These are phyloP conservation scores for Ananas comosus DNA, from an alignment of 176 grass and related monocot species.

Conservation along the genomic window DNA sequence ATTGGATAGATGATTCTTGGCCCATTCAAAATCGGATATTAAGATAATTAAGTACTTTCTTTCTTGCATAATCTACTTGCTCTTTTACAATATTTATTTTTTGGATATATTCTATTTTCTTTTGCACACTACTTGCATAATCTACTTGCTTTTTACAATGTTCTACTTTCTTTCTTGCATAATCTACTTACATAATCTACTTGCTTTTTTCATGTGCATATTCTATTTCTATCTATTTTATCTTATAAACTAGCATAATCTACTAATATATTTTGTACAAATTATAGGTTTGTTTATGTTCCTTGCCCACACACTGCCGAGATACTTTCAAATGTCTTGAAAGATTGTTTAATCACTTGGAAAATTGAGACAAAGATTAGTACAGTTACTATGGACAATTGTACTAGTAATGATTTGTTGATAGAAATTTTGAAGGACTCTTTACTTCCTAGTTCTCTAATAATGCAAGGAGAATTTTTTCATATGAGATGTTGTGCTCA, in stretches of 20 bases:
- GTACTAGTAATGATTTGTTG: not conserved
- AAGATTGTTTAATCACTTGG: not conserved
- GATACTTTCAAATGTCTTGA: not conserved
- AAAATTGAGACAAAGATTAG: not conserved
- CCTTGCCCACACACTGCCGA: not conserved
- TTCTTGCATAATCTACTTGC: not conserved
- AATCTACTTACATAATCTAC: no score
- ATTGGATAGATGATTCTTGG: constrained; percentile 14
- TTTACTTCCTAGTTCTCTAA: no score
- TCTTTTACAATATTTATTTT: no score
- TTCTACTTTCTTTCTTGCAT: not conserved
- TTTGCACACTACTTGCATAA: no score
- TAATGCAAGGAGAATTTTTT: no score
- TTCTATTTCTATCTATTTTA: no score
- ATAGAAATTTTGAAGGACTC: not conserved
- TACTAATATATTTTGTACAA: not conserved
- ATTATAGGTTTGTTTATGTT: constrained; percentile 6
- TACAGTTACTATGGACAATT: constrained; percentile 15
- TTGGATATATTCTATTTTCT: no score
- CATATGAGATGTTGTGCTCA: no score
- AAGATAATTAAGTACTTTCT: constrained; percentile 3
- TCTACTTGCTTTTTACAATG: no score
- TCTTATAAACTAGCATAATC: not conserved
- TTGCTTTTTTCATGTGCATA: no score
- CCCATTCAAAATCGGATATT: not conserved